phyloP scores from a whole-genome alignment of 164 flowering plant species.

The Umbilicus rupestris region DNA sequence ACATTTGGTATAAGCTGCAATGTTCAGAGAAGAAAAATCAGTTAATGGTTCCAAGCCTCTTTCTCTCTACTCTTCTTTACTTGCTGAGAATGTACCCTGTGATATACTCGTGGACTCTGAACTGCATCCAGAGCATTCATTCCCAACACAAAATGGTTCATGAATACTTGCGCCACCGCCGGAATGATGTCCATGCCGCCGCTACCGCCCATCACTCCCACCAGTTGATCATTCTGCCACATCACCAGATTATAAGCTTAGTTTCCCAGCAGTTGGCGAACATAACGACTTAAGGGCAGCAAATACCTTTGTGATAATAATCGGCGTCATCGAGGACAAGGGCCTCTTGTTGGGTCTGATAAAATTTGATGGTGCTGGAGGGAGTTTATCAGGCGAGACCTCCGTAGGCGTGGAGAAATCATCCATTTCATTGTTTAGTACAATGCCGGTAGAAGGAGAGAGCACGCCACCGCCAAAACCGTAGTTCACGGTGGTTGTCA shows the following conservation, averaged over 20 bases:
- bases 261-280: neutral
- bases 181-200: slow-evolving; percentile 73
- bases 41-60: no score
- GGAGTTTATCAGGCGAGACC: slow-evolving; percentile 41
- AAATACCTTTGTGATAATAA: slow-evolving; percentile 66
- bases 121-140: slow-evolving; percentile 78
- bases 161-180: slow-evolving; percentile 67
- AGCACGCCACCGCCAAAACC: slow-evolving; percentile 62
- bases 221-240: slow-evolving; percentile 59
- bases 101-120: slow-evolving; percentile 69
- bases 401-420: slow-evolving; percentile 84
- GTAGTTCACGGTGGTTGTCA: slow-evolving; percentile 80
- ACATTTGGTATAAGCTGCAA: slow-evolving; percentile 82
- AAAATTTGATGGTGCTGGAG: slow-evolving; percentile 84
- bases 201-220: slow-evolving; percentile 76
- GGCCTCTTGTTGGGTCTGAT: slow-evolving; percentile 79
- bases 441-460: slow-evolving; percentile 80
- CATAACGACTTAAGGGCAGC: no score
- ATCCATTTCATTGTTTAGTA: slow-evolving; percentile 89
- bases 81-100: slow-evolving; percentile 32
- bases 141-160: slow-evolving; percentile 58
- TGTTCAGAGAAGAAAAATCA: slow-evolving; percentile 4
- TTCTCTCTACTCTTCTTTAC: neutral
- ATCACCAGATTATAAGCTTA: neutral
- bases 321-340: slow-evolving; percentile 87